Base-by-base conservation (phyloP, 2,329 filamentous ascomycete species). In the Cercospora beticola region DNA sequence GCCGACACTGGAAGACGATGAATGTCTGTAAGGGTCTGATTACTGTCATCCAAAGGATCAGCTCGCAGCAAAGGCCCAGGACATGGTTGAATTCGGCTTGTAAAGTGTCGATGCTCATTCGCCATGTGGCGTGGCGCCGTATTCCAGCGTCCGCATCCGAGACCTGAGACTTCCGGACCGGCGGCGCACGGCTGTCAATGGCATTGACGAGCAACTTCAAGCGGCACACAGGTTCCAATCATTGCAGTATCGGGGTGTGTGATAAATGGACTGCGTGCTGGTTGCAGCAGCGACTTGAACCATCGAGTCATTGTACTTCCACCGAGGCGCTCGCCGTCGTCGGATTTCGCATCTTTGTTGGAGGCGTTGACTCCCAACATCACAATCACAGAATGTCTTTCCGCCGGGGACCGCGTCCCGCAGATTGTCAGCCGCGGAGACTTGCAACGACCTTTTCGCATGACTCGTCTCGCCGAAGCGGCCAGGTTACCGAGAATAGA, bases 51-150 rank as follows among this genome's bases (percentile, higher is more conserved):
- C 57, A 54, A 30, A 61, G n/a, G 28, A 16, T 59, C 52, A 31
- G 30, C 62, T 59, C 28, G 56, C 56, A 59, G 30, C 26, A 28
- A 46, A 23, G 26, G 33, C 23, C n/a, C 14, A 36, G 40, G 52
- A 31, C 33, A 57, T 64, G 58, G 66, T 64, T 33, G 66, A 18
- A 31, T 18, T 57, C 63, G 59, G 40, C 36, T 54, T 40, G 21
- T 23, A 58, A 57, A 54, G 43, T 60, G 66, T 67, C 66, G 65
- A 68, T 68, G 61, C 49, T 68, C 61, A 68, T 72, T 68, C 64
- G 70, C 68, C 70, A 72, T 66, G 64, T 68, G 66, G 62, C 56
- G 60, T 49, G 60, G 21, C 7, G 14, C 36, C 58, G 57, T 23
- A 36, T 2, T 62, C 8, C 30, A 54, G 33, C 64, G 57, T 62